phyloP scores from a whole-genome alignment of 2,329 filamentous ascomycete species.

The Penicillium sp. region DNA sequence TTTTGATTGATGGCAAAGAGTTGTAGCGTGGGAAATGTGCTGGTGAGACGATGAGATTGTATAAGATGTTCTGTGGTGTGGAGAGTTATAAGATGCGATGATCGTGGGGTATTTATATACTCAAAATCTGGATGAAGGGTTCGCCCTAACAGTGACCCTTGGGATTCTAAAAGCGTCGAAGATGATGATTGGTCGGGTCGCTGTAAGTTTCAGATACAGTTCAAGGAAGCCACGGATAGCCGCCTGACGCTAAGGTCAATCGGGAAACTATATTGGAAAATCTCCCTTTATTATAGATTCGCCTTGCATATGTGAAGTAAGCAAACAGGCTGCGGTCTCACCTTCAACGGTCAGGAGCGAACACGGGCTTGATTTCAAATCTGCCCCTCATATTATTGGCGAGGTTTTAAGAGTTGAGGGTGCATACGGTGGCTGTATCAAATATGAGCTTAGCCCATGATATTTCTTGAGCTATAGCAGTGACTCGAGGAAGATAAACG shows the following conservation, averaged over 20 bases:
- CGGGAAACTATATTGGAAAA: neutral
- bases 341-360: neutral
- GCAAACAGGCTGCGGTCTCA: neutral
- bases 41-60: neutral
- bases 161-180: neutral
- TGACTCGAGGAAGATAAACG: neutral
- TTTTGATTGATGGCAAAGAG: conserved; percentile 11
- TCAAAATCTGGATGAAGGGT: neutral
- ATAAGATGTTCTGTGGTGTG: neutral
- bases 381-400: neutral
- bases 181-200: neutral
- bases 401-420: neutral
- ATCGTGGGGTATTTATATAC: neutral
- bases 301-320: conserved; percentile 5
- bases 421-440: neutral
- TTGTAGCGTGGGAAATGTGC: neutral
- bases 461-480: neutral
- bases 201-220: conserved; percentile 2
- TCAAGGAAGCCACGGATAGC: neutral
- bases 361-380: neutral
- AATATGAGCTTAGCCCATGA: neutral
- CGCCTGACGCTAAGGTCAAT: conserved; percentile 4
- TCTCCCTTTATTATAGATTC: neutral
- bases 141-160: neutral
- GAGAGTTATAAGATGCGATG: neutral